Conservation (phyloP, 352 stramenopile species). For the Saprolegnia diclina region DNA sequence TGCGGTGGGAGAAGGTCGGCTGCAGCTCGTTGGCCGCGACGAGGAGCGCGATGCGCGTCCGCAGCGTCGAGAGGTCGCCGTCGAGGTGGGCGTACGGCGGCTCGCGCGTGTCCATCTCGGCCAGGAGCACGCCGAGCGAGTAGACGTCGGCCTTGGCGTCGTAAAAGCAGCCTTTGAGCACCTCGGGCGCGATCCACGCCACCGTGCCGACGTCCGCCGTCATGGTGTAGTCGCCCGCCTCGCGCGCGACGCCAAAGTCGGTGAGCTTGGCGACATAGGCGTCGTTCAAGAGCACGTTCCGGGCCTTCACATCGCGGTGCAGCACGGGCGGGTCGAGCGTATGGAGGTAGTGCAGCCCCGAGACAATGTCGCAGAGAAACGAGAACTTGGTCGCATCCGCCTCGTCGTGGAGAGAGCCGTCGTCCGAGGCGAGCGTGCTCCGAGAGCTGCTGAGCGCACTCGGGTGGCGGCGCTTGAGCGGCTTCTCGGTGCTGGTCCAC, state of each 20-base stretch:
- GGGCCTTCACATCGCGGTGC: conserved; percentile 23
- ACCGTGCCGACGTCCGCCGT: conserved; percentile 22
- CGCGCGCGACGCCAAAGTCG: conserved; percentile 23
- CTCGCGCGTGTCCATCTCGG: conserved; percentile 17
- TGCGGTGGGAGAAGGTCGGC: neutral
- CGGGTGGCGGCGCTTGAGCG: neutral
- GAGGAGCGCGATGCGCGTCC: conserved; percentile 13
- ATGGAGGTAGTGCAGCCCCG: conserved; percentile 19
- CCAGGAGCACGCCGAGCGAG: conserved; percentile 17
- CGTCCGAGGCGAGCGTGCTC: neutral
- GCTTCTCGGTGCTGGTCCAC: neutral
- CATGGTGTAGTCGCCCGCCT: conserved; percentile 22
- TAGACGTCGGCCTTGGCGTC: conserved; percentile 22
- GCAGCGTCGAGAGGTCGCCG: neutral
- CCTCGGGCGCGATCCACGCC: conserved; percentile 19
- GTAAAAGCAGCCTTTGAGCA: conserved; percentile 22
- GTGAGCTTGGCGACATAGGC: conserved; percentile 12
- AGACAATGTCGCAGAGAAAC: conserved; percentile 13
- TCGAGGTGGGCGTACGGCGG: conserved; percentile 12
- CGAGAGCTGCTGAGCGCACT: neutral
- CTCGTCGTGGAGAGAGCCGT: neutral
- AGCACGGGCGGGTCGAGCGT: conserved; percentile 15
- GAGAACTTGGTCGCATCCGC: conserved; percentile 1
- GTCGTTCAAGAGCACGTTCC: conserved; percentile 10
- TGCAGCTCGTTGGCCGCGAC: conserved; percentile 8